Percentiles rank a stretch among this genome's conserved stretches.
phyloP scores from a whole-genome alignment of 2,329 filamentous ascomycete species.

The Fusarium sp. region DNA sequence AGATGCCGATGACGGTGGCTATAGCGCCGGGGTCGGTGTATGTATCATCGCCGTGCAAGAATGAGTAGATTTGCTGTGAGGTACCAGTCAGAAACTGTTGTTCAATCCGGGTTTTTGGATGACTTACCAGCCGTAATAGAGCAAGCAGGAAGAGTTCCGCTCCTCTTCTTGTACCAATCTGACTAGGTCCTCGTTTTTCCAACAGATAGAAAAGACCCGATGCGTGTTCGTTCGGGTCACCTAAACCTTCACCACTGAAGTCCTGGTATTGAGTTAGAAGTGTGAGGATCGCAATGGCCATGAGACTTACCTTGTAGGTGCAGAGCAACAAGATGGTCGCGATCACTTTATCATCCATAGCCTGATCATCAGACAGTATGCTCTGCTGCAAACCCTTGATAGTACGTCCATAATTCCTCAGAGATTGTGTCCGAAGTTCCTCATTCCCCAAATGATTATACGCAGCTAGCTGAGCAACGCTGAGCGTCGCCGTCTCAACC shows the following conservation, averaged over 20 bases:
- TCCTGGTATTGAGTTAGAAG: slow-evolving; percentile 38
- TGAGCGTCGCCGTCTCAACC: slow-evolving; percentile 47
- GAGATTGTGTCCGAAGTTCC: slow-evolving; percentile 43
- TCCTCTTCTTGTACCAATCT: slow-evolving; percentile 46
- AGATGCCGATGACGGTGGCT: slow-evolving; percentile 42
- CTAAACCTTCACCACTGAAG: slow-evolving; percentile 47
- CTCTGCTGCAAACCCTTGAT: slow-evolving; percentile 45
- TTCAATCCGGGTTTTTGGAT: accelerated
- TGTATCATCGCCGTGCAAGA: slow-evolving; percentile 45
- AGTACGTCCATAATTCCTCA: slow-evolving; percentile 45
- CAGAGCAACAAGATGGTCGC: slow-evolving; percentile 47
- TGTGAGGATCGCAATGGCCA: too few species aligned
- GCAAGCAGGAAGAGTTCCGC: slow-evolving; percentile 47
- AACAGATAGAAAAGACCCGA: slow-evolving; percentile 49
- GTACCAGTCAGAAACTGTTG: background rate
- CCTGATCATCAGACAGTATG: slow-evolving; percentile 41
- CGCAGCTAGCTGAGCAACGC: slow-evolving; percentile 49
- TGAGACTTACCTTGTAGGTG: slow-evolving; percentile 40
- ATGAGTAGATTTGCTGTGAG: slow-evolving; percentile 48
- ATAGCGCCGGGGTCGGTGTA: slow-evolving; percentile 49
- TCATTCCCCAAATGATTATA: slow-evolving; percentile 49
- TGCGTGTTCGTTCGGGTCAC: slow-evolving; percentile 47
- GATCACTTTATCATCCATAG: slow-evolving; percentile 47
- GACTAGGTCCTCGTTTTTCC: slow-evolving; percentile 47
- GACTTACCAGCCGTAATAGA: slow-evolving; percentile 46